Conservation (phyloP, 345 rosid genomes). For the Hypericum perforatum region DNA sequence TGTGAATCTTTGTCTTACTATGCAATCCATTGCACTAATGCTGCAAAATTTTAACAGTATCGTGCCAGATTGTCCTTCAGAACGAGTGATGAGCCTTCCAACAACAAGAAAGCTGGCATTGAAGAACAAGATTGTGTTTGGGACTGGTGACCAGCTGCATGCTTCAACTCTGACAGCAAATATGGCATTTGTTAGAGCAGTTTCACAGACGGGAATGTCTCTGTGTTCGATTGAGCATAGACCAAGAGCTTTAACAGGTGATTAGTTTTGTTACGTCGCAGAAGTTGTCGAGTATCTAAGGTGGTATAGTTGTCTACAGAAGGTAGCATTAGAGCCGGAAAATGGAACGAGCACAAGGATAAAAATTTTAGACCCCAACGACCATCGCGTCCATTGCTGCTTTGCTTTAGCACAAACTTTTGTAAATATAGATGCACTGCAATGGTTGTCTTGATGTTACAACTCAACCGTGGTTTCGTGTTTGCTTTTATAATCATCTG, state of each 20-base stretch:
- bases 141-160: conserved; percentile 79
- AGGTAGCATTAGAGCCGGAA: not conserved
- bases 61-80: conserved; percentile 66
- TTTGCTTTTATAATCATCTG: too few relatives aligned
- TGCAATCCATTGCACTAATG: conserved; percentile 7
- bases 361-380: too few relatives aligned
- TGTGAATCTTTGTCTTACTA: not conserved
- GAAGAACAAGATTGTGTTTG: conserved; percentile 79
- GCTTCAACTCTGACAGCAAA: conserved; percentile 85
- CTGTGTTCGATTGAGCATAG: conserved; percentile 58
- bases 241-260: conserved; percentile 83
- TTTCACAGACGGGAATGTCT: conserved; percentile 87
- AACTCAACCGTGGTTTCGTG: too few relatives aligned
- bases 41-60: conserved; percentile 35
- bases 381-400: too few relatives aligned
- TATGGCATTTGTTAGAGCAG: conserved; percentile 80
- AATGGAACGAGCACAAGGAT: too few relatives aligned
- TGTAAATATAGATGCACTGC: too few relatives aligned
- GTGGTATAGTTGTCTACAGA: not conserved
- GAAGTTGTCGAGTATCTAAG: not conserved
- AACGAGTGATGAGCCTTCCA: conserved; percentile 60
- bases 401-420: too few relatives aligned
- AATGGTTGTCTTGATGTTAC: too few relatives aligned
- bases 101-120: conserved; percentile 78
- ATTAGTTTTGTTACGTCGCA: conserved; percentile 16